phyloP scores from a whole-genome alignment of 148 eudicot species.

The Persicaria tinctoria region DNA sequence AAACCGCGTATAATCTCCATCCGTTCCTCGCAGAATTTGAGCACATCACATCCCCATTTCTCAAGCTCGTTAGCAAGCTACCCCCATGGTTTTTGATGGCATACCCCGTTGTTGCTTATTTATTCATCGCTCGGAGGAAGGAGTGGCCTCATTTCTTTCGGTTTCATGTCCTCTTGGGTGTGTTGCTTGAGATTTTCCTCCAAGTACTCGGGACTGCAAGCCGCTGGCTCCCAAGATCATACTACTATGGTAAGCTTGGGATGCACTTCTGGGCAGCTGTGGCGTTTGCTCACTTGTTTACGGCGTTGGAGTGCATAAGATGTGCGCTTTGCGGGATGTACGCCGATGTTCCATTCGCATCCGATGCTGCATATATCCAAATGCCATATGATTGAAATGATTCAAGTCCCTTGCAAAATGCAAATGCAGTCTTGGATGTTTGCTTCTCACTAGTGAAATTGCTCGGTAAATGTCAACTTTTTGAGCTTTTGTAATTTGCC shows the following conservation, averaged over 20 bases:
- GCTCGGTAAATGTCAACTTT: background rate
- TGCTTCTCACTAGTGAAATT: background rate
- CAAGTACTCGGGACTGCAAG: slow-evolving; percentile 55
- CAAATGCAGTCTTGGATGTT: background rate
- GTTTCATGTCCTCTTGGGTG: slow-evolving; percentile 64
- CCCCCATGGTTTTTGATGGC: slow-evolving; percentile 56
- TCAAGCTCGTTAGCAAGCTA: slow-evolving; percentile 35
- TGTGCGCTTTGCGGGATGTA: slow-evolving; percentile 63
- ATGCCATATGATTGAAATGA: background rate
- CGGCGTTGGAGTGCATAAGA: slow-evolving; percentile 47
- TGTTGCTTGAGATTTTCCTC: slow-evolving; percentile 52
- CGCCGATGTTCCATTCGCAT: slow-evolving; percentile 65
- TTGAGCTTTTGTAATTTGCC: background rate
- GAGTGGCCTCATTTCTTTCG: slow-evolving; percentile 83
- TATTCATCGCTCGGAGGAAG: slow-evolving; percentile 58
- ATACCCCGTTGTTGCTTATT: slow-evolving; percentile 46
- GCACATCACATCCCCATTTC: slow-evolving; percentile 43
- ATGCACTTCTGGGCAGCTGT: slow-evolving; percentile 66
- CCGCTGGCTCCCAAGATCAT: slow-evolving; percentile 54
- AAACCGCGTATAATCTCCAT: slow-evolving; percentile 56
- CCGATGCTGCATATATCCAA: slow-evolving; percentile 73
- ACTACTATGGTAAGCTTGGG: slow-evolving; percentile 52
- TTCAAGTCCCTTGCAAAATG: background rate
- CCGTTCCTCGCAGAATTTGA: slow-evolving; percentile 65
- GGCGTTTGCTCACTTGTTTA: slow-evolving; percentile 40